phyloP scores from a whole-genome alignment of 208 protist species.

The Acanthamoeba lenticulata region DNA sequence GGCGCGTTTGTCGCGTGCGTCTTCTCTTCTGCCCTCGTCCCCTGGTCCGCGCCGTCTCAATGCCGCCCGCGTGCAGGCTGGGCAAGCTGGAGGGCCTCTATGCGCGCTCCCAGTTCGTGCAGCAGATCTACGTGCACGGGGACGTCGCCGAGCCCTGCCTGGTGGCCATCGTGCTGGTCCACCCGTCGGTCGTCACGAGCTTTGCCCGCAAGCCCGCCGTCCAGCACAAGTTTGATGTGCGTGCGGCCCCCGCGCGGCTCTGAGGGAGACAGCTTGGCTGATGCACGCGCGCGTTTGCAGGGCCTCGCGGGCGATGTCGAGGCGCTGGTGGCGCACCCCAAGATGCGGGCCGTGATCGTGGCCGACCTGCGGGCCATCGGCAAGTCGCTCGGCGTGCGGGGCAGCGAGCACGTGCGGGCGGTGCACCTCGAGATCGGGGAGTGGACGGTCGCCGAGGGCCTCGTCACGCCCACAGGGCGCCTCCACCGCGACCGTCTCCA shows the following conservation, averaged over 20 bases:
- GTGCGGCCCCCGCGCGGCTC: no score
- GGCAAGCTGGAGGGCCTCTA: slow-evolving; percentile 56
- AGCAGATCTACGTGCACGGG: slow-evolving; percentile 59
- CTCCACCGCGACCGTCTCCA: background rate
- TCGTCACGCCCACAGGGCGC: slow-evolving; percentile 6
- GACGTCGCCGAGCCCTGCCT: slow-evolving; percentile 40
- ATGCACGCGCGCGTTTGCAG: background rate
- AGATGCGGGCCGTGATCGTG: slow-evolving; percentile 17
- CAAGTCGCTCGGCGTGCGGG: background rate
- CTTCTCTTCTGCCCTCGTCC: background rate
- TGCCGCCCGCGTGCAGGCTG: background rate
- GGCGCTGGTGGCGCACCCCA: background rate
- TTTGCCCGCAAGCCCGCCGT: slow-evolving; percentile 4
- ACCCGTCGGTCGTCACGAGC: slow-evolving; percentile 13
- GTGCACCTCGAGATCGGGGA: slow-evolving; percentile 51
- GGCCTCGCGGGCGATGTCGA: background rate
- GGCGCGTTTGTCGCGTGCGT: slow-evolving; percentile 40
- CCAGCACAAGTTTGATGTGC: background rate
- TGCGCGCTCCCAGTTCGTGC: slow-evolving; percentile 55
- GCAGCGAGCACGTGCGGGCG: slow-evolving; percentile 33
- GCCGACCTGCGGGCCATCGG: slow-evolving; percentile 49
- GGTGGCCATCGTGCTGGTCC: slow-evolving; percentile 53
- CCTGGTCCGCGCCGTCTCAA: no score
- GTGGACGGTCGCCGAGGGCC: slow-evolving; percentile 46
- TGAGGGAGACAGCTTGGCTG: no score